Base-by-base conservation (phyloP, 2,329 filamentous ascomycete species). In the Pseudocercospora cruenta region DNA sequence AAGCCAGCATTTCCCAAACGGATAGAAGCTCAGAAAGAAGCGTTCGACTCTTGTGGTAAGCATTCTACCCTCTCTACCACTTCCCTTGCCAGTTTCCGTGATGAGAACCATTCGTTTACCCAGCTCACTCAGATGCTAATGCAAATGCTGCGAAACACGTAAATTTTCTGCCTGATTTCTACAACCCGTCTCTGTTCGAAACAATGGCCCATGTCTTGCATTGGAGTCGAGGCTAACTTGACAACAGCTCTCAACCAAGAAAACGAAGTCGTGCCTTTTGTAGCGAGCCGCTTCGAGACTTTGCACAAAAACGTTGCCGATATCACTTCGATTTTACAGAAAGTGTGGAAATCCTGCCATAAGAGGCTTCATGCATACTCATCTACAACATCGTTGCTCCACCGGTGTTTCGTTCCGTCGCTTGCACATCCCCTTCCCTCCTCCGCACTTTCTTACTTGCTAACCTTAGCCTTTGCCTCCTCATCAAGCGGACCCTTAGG, bases 401-500 rank as follows among this genome's bases (percentile, higher is more conserved):
- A 21, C 10, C 9, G 31, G 31, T 2, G 9, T 33, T 31, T 31
- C 60, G 24, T n/a, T 54, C 36, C 53, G 2, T 51, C 39, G 10
- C 53, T 16, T 22, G 28, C 45, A 8, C 21, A 22, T 14, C n/a
- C n/a, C n/a, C 45, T 9, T 19, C 16, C n/a, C 6, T 7, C 21
- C n/a, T n/a, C n/a, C n/a, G n/a, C n/a, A n/a, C n/a, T 14, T 22
- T 19, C 4, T 12, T 24, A 28, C 31, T 58, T 58, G 4, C 4
- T 80, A 60, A 89, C 89, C 77, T 88, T 90, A 54, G 86, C 83
- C 73, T 87, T 81, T 1, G 88, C 78, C 14, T 82, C 81, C 60
- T 90, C 85, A 49, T 90, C 89, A 58, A 92, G 80, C 1, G 84
- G 79, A 3, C 87, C 87, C 72, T 84, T 85, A 12, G 91, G 91